Conservation (phyloP, 2,329 filamentous ascomycete species). For the Boeremia exigua region DNA sequence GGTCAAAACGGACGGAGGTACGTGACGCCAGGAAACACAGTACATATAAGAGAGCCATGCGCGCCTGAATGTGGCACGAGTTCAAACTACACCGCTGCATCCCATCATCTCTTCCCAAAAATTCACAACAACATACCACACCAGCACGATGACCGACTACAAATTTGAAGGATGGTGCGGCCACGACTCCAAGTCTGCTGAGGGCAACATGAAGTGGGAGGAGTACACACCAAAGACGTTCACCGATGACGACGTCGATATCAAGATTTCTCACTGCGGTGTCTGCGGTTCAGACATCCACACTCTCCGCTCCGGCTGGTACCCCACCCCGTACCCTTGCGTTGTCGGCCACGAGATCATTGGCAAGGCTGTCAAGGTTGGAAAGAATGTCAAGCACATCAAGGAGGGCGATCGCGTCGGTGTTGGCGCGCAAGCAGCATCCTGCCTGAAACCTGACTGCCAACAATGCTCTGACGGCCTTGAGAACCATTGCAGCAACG, state of each 20-base stretch:
- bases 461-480: constrained; percentile 55
- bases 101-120: background rate
- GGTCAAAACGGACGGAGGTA: background rate
- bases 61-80: background rate
- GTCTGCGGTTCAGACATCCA: constrained; percentile 47
- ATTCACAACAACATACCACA: background rate
- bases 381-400: constrained; percentile 57
- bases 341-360: constrained; percentile 52
- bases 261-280: constrained; percentile 50
- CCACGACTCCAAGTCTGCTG: constrained; percentile 53
- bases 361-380: constrained; percentile 48
- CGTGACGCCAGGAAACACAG: background rate
- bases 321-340: constrained; percentile 46
- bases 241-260: constrained; percentile 70
- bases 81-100: background rate
- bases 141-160: constrained; percentile 25
- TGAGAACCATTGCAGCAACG: constrained; percentile 56
- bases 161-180: constrained; percentile 64
- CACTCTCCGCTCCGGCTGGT: constrained; percentile 49
- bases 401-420: constrained; percentile 66
- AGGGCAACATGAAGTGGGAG: constrained; percentile 63
- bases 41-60: background rate
- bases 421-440: constrained; percentile 56
- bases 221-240: constrained; percentile 52
- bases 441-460: constrained; percentile 52